phyloP scores from a whole-genome alignment of 225 moss, liverwort and hornwort species.

The Pleurozium schreberi region DNA sequence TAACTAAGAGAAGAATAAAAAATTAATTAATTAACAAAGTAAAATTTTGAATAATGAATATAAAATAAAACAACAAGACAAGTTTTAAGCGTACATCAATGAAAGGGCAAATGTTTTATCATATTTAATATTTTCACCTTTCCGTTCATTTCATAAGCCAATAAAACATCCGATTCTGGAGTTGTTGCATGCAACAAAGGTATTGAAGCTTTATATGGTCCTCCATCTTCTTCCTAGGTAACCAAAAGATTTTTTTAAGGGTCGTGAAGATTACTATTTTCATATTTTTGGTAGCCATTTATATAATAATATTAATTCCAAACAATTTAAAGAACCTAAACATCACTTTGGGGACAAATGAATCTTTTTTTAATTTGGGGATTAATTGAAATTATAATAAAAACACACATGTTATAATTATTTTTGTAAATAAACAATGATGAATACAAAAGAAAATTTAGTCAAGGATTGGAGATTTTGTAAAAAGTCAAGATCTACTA shows the following conservation, averaged over 20 bases:
- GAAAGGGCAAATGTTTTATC: not conserved
- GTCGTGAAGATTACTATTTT: not conserved
- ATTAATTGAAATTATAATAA: not conserved
- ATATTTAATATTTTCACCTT: not conserved
- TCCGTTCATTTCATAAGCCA: slow-evolving; percentile 75
- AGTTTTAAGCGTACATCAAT: not conserved
- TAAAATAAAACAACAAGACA: not conserved
- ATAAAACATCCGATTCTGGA: slow-evolving; percentile 34
- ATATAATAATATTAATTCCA: not conserved
- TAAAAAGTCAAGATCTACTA: too few species aligned
- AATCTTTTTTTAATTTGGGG: accelerated
- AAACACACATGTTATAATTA: accelerated
- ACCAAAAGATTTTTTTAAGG: accelerated
- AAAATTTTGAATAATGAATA: too few species aligned
- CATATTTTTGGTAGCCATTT: not conserved
- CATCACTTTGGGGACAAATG: too few species aligned
- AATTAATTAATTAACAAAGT: too few species aligned
- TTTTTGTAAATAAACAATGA: not conserved
- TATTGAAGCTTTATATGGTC: slow-evolving; percentile 58
- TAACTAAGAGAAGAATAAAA: too few species aligned
- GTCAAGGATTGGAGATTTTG: not conserved
- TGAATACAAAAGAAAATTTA: not conserved
- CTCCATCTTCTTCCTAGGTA: slow-evolving; percentile 23
- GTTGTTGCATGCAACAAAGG: slow-evolving; percentile 40
- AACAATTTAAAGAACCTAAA: not conserved